Base-by-base conservation (phyloP, 495 filamentous ascomycete species). In the Achaetomiella virescens region DNA sequence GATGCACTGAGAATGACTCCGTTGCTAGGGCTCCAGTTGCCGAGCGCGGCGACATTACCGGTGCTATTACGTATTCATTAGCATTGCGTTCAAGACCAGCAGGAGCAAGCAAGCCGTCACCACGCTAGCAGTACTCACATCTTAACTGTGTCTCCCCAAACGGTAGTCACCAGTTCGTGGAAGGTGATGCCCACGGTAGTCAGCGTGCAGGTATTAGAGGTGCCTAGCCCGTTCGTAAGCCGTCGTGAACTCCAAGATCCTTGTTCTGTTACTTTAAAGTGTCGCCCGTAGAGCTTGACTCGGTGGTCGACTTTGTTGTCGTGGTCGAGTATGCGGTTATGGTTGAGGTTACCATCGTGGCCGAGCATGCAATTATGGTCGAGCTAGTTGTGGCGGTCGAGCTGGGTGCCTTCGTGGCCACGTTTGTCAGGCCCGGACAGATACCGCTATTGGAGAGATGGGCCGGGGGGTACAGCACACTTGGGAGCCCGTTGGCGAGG, bases 101-200 rank as follows among this genome's bases (percentile, higher is more conserved):
- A n/a, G n/a, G n/a, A n/a, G n/a, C n/a, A n/a, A n/a, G n/a, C n/a
- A n/a, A n/a, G n/a, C n/a, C n/a, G n/a, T n/a, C n/a, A n/a, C n/a
- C n/a, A n/a, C n/a, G n/a, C n/a, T n/a, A n/a, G n/a, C n/a, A n/a
- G n/a, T n/a, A 49, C 59, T 52, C 61, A 66, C 70, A 88, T 61
- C 60, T 78, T 80, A 64, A 87, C 70, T 9, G 76, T 81, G 57
- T 87, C 77, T 3, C 82, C 84, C 21, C 65, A 81, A 0, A 43
- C 59, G 0, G 84, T 88, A 0, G 66, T 74, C 0, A 76, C 82
- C 12, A 72, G 72, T 18, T 77, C 75, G 38, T 84, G 73, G 62
- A 87, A 87, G 0, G 78, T 83, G 17, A 86, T 71, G 3, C 74
- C 66, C 0, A 85, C 79, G 0, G 78, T 72, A 0, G 75, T 68